These are phyloP conservation scores for Calonectria multiphialidica DNA, from an alignment of 2,329 filamentous ascomycete genomes.

Conservation along the genomic window DNA sequence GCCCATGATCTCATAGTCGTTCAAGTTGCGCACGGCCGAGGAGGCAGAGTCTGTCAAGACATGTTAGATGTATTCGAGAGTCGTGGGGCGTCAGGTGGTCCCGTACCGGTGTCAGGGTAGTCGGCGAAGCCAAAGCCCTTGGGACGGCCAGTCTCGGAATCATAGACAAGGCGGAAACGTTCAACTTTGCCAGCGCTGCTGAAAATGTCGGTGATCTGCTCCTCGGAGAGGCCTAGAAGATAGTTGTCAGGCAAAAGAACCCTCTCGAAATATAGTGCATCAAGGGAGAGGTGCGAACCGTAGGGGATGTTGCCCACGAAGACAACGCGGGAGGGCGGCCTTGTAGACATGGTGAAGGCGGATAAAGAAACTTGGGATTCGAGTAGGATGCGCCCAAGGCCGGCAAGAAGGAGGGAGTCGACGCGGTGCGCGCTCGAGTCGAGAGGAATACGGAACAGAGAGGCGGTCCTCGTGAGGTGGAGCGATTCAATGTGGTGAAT, in stretches of 20 bases:
- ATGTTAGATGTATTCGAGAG: constrained; percentile 29
- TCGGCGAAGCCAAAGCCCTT: constrained; percentile 98
- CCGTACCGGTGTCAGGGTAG: constrained; percentile 88
- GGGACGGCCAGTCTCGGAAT: constrained; percentile 92
- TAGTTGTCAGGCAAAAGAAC: constrained; percentile 35
- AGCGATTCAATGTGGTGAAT: not conserved
- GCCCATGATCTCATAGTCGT: constrained; percentile 95
- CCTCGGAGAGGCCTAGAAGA: constrained; percentile 87
- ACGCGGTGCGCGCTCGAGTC: not conserved
- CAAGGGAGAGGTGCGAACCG: constrained; percentile 59
- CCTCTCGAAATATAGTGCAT: not conserved
- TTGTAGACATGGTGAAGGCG: constrained; percentile 69
- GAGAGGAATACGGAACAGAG: not conserved
- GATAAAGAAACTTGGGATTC: not conserved
- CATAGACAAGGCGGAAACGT: constrained; percentile 93
- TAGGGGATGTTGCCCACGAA: constrained; percentile 92
- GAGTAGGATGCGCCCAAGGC: not conserved
- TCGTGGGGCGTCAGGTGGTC: not conserved
- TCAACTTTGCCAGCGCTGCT: constrained; percentile 90
- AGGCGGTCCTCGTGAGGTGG: not conserved
- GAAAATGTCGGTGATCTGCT: constrained; percentile 95
- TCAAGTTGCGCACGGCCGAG: constrained; percentile 93
- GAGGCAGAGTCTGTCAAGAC: constrained; percentile 76
- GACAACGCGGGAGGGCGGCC: constrained; percentile 82
- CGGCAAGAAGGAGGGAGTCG: not conserved